These are phyloP conservation scores for Beauveria rudraprayagi DNA, from an alignment of 2,329 filamentous ascomycete genomes.

Conservation along the genomic window DNA sequence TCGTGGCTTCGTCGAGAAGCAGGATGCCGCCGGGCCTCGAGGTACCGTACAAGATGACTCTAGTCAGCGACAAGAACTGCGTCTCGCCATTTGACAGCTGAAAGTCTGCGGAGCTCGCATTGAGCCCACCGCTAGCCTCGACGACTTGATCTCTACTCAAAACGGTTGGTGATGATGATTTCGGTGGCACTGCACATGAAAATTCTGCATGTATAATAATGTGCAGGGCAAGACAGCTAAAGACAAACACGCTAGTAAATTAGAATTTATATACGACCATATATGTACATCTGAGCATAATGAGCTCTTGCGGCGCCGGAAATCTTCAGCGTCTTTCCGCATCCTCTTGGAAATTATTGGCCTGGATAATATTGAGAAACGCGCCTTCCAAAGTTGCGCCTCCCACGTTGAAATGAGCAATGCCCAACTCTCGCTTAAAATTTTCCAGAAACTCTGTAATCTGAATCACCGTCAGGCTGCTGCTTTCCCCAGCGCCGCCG, in stretches of 20 bases:
- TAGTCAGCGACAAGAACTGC: background rate
- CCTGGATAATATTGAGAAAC: constrained; percentile 59
- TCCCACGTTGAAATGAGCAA: constrained; percentile 59
- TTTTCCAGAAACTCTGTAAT: constrained; percentile 40
- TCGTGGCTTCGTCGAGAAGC: constrained; percentile 1
- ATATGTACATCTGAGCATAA: background rate
- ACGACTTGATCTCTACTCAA: background rate
- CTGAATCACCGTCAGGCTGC: background rate
- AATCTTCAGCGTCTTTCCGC: background rate
- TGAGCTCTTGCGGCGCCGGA: background rate
- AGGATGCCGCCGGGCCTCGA: background rate
- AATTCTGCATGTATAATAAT: no score
- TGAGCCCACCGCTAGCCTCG: background rate
- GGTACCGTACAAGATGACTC: background rate
- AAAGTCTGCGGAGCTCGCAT: background rate
- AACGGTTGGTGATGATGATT: no score
- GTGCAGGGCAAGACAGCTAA: no score
- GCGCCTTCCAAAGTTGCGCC: constrained; percentile 63
- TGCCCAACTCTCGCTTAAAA: constrained; percentile 46
- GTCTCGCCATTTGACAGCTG: background rate
- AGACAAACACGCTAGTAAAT: no score
- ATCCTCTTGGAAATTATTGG: constrained; percentile 36
- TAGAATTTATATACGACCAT: no score
- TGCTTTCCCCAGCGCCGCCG: background rate
- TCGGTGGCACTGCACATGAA: no score